Conservation (phyloP, 345 rosid species). For the Citrus maxima region DNA sequence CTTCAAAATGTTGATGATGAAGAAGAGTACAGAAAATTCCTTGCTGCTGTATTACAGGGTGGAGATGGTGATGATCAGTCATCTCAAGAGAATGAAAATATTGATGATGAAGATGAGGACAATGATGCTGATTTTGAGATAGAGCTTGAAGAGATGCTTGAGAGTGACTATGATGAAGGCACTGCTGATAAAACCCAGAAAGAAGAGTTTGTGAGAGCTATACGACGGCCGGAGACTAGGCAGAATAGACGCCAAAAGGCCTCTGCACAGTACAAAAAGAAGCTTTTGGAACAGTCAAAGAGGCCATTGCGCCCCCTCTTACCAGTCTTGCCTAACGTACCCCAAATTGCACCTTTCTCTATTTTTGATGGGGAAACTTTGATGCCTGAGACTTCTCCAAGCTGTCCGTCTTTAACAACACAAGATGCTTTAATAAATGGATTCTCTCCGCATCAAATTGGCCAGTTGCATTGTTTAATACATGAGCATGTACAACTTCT, state of each 20-base stretch:
- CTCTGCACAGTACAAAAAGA: conserved; percentile 39
- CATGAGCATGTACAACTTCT: conserved; percentile 90
- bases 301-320: conserved; percentile 78
- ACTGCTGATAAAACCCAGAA: conserved; percentile 32
- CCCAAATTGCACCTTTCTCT: conserved; percentile 23
- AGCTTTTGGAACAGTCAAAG: conserved; percentile 53
- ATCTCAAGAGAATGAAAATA: conserved; percentile 32
- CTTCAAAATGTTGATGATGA: conserved; percentile 84
- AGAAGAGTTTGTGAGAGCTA: conserved; percentile 27
- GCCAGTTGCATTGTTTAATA: conserved; percentile 71
- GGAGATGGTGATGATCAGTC: conserved; percentile 48
- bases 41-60: conserved; percentile 75
- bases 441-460: conserved; percentile 65
- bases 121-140: conserved; percentile 90
- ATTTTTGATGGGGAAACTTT: conserved; percentile 23
- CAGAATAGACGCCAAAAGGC: conserved; percentile 64
- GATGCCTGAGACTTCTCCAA: conserved; percentile 24
- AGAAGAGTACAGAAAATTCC: conserved; percentile 86
- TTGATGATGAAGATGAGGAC: conserved; percentile 82
- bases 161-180: conserved; percentile 74
- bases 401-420: conserved; percentile 23
- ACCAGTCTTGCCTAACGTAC: conserved; percentile 54
- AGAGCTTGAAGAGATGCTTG: conserved; percentile 88
- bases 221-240: conserved; percentile 74
- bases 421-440: conserved; percentile 42